A percentile compares a stretch with the other conserved stretches of the same genome.
These are phyloP conservation scores for Stemphylium vesicarium DNA, from an alignment of 2,329 filamentous ascomycete species.

Conservation along the genomic window DNA sequence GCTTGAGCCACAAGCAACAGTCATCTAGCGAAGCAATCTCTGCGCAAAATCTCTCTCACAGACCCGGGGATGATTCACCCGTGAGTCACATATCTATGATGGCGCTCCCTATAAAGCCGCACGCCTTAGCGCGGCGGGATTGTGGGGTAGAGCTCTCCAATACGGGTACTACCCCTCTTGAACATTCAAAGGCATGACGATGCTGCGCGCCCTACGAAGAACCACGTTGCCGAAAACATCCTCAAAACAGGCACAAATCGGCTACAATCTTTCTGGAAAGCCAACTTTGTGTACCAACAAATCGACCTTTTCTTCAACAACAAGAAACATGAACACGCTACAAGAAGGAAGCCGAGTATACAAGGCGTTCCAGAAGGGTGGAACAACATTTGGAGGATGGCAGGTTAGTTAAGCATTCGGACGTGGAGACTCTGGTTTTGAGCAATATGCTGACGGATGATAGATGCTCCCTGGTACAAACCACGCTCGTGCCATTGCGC, in stretches of 20 bases:
- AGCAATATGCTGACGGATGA: background rate
- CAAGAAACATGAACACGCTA: conserved; percentile 52
- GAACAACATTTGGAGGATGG: conserved; percentile 63
- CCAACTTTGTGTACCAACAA: background rate
- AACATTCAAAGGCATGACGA: conserved; percentile 19
- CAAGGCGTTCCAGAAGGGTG: conserved; percentile 57
- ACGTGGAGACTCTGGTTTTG: no score
- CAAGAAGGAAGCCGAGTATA: conserved; percentile 62
- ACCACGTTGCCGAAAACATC: background rate
- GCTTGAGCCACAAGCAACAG: no score
- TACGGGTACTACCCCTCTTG: conserved; percentile 4
- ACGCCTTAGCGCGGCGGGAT: conserved; percentile 15
- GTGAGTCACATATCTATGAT: no score
- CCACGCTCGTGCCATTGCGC: conserved; percentile 59
- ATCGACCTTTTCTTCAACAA: conserved; percentile 12
- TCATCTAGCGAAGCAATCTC: no score
- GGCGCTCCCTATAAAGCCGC: no score
- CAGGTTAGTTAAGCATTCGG: conserved; percentile 51
- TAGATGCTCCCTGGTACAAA: conserved; percentile 38
- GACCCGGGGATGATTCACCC: no score
- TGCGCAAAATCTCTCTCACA: no score
- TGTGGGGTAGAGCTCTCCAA: conserved; percentile 26
- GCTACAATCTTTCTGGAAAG: background rate
- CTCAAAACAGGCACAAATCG: background rate
- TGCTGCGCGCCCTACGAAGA: conserved; percentile 11